Evolutionary conservation across 2,329 filamentous ascomycete species (phyloP), one percentile per base, ranked within the genome.

Genomic region (Claviceps sp.): DNA sequence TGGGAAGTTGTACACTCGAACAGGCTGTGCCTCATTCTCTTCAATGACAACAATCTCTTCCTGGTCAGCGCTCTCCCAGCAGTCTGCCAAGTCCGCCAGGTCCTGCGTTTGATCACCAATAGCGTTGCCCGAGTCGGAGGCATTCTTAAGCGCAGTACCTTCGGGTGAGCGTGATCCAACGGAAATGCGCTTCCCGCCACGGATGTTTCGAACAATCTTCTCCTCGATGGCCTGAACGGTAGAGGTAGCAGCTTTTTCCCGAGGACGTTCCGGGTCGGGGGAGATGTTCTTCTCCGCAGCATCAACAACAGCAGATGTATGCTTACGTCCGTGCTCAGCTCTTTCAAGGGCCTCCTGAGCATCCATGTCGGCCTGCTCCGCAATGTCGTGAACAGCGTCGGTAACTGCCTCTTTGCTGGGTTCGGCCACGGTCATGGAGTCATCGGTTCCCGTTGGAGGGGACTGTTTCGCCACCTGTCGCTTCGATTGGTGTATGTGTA

Each of bases 1-100:
- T 16, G 93, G 93, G 66, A 98, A 95, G 67, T 95, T 95, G 72
- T 87, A 93, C 46, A 97, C 90, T 64, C 80, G 83, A 57, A 95
- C 81, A 26, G 82, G 76, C 45, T 75, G 71, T 4, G 79, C 68
- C 49, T 80, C 77, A 53, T 82, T 81, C 58, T 85, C 82, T 65
- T 88, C 85, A 37, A 80, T 77, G 46, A 78, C 73, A 20, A 77
- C 73, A 62, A 80, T 75, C 62, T 82, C 76, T 54, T 85, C 84
- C 56, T 84, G 82, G 51, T 90, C 88, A 4, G 85, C 87, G 57
- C 84, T 94, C 72, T 95, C 89, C 89, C 89, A 95, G 68, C 83
- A 90, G 57, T 95, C 89, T n/a, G 82, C 86, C 45, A 89, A 75
- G 22, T 77, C 89, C n/a, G 82, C 86, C 46, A 89, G 75, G 22